These are phyloP conservation scores for Lasiosphaeria ovina DNA, from an alignment of 495 filamentous ascomycete species.

Conservation along the genomic window DNA sequence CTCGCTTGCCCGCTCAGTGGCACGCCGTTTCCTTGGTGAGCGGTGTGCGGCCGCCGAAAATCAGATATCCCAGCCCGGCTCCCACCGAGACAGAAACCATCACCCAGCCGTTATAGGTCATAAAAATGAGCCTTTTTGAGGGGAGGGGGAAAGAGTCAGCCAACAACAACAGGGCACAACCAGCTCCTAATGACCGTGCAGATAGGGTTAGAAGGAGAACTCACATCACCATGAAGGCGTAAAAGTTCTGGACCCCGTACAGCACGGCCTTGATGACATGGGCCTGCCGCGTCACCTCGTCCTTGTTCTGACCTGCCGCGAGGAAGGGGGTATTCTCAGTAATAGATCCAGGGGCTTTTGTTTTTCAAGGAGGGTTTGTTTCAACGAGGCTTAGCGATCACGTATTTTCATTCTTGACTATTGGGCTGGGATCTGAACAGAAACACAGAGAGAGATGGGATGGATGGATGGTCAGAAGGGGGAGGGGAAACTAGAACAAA, in stretches of 20 bases:
- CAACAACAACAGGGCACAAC: background rate
- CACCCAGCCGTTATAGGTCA: slow-evolving; percentile 98
- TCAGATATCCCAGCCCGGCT: slow-evolving; percentile 81
- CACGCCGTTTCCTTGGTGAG: slow-evolving; percentile 84
- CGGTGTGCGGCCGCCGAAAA: slow-evolving; percentile 69
- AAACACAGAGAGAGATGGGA: no score
- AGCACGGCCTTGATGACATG: slow-evolving; percentile 75
- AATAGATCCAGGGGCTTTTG: slow-evolving; percentile 49
- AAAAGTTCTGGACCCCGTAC: slow-evolving; percentile 95
- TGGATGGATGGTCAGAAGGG: background rate
- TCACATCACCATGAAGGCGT: slow-evolving; percentile 99
- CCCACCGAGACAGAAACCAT: slow-evolving; percentile 91
- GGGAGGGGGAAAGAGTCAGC: background rate
- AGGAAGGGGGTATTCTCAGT: slow-evolving; percentile 54
- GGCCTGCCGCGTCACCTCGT: slow-evolving; percentile 57
- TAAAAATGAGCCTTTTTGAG: slow-evolving; percentile 81
- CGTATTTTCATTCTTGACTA: background rate
- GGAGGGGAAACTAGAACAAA: slow-evolving; percentile 11
- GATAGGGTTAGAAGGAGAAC: slow-evolving; percentile 34
- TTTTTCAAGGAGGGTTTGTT: background rate
- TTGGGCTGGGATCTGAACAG: no score
- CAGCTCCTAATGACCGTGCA: background rate
- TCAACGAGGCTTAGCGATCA: slow-evolving; percentile 4
- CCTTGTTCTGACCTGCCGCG: slow-evolving; percentile 51
- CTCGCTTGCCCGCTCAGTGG: slow-evolving; percentile 53